Evolutionary conservation across 2,329 filamentous ascomycete genomes (phyloP).

Genomic region (Pestalotiopsis sp.): DNA sequence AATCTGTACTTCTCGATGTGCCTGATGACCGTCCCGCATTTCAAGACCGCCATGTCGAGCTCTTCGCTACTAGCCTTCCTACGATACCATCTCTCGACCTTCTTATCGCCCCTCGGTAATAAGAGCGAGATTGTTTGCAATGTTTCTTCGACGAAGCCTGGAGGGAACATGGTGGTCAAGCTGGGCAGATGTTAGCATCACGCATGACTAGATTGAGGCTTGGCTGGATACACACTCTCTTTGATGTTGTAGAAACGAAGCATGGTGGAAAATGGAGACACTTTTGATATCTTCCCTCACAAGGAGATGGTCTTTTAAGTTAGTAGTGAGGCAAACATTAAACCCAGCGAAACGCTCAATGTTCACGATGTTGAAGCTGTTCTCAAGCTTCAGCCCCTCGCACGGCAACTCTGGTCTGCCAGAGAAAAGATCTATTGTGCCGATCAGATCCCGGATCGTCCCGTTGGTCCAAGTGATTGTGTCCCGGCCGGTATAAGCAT

Average conservation of each 20-base stretch:
- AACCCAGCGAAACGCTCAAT: background rate
- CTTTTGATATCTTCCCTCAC: background rate
- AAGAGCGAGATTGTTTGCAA: background rate
- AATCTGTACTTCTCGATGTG: background rate
- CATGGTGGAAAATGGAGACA: background rate
- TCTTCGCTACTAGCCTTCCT: background rate
- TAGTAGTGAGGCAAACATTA: background rate
- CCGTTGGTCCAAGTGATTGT: background rate
- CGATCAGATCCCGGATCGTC: background rate
- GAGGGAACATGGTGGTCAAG: background rate
- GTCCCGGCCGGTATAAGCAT: background rate
- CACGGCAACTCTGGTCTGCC: background rate
- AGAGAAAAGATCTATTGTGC: background rate
- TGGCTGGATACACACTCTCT: background rate
- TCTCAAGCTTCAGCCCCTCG: background rate
- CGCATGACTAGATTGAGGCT: no score
- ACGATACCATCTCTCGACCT: background rate
- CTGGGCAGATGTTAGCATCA: no score
- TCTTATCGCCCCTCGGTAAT: background rate
- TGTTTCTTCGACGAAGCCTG: background rate
- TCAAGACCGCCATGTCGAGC: background rate
- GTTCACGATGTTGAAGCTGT: background rate
- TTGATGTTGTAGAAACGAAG: background rate
- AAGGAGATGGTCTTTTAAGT: background rate
- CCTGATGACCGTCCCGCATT: background rate